Percentiles rank a stretch among this genome's conserved stretches.
Conservation (phyloP, 139 green algal genomes). For the Chloropicon primus region DNA sequence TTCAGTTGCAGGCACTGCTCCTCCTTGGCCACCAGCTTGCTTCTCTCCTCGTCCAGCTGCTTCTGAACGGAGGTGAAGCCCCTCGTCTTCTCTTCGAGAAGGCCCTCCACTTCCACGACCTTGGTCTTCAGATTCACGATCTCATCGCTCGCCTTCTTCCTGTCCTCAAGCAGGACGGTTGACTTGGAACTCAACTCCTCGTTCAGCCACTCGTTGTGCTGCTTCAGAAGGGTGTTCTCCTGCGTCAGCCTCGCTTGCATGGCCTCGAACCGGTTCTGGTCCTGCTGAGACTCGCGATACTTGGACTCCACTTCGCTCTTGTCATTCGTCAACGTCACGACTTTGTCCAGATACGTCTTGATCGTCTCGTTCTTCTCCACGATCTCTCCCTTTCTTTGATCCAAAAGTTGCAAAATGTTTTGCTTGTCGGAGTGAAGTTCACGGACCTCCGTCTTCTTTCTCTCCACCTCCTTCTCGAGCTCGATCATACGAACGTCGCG, state of each 20-base stretch:
- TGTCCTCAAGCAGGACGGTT: conserved; percentile 18
- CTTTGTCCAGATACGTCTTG: not conserved
- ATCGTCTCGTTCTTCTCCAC: conserved; percentile 4
- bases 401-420: not conserved
- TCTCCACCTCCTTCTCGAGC: conserved; percentile 15
- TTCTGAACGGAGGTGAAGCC: not conserved
- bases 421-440: conserved; percentile 19
- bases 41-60: not conserved
- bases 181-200: conserved; percentile 28
- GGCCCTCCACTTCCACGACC: conserved; percentile 10
- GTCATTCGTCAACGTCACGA: not conserved
- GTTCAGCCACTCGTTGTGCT: conserved; percentile 27
- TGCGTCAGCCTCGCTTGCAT: conserved; percentile 17
- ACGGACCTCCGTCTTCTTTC: conserved; percentile 15
- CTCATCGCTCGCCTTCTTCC: conserved; percentile 3
- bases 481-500: not conserved
- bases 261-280: not conserved
- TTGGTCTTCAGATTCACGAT: conserved; percentile 1
- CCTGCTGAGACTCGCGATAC: not conserved
- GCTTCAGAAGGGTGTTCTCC: conserved; percentile 35
- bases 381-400: not conserved
- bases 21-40: conserved; percentile 5
- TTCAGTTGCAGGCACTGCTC: conserved; percentile 6
- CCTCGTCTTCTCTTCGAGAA: conserved; percentile 7
- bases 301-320: not conserved